These are phyloP conservation scores for Serendipita sp. DNA, from an alignment of 768 basidiomycete genomes.

Conservation along the genomic window DNA sequence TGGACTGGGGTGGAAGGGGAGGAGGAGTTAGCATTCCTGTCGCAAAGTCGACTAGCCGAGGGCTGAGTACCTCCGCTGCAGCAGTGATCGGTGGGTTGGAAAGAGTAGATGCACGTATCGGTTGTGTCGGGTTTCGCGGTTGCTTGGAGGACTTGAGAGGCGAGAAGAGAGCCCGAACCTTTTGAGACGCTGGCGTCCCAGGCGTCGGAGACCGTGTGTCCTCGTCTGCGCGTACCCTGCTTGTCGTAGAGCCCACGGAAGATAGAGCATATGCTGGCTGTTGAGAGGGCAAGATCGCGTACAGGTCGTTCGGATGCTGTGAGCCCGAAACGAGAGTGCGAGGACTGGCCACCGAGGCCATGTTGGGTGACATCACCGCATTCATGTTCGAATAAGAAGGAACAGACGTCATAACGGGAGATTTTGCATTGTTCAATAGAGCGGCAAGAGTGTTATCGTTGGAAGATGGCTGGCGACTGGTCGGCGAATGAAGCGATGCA, in stretches of 20 bases:
- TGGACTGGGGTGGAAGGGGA: conserved; percentile 7
- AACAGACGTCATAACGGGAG: conserved; percentile 1
- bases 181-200: neutral
- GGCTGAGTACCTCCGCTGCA: neutral
- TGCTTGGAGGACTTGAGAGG: neutral
- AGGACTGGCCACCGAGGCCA: neutral
- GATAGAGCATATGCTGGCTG: neutral
- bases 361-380: conserved; percentile 5
- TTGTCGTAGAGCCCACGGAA: neutral
- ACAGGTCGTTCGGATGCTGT: neutral
- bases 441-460: neutral
- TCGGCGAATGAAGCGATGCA: neutral
- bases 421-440: neutral
- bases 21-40: conserved; percentile 1
- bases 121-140: neutral
- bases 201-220: neutral
- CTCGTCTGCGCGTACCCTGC: neutral
- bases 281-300: neutral
- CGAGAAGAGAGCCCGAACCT: neutral
- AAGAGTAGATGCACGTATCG: neutral
- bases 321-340: neutral
- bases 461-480: neutral
- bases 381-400: neutral
- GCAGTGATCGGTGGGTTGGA: conserved; percentile 6
- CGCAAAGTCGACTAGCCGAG: neutral